These are phyloP conservation scores for Moesziomyces antarcticus DNA, from an alignment of 1,284 basidiomycete genomes.

Conservation along the genomic window DNA sequence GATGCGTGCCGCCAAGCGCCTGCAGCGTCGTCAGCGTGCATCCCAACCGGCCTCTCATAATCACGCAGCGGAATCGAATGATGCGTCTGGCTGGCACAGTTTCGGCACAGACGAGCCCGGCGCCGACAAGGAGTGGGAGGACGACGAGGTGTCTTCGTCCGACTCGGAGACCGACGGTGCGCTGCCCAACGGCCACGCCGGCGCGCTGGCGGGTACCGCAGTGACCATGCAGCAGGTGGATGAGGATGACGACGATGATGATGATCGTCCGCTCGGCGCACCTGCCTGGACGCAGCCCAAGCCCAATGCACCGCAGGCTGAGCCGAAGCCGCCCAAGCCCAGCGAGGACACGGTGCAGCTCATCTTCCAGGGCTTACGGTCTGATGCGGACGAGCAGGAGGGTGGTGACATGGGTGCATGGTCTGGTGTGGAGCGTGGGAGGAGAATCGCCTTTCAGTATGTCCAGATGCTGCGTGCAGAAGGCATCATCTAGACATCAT, in stretches of 20 bases:
- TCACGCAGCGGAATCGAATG: background rate
- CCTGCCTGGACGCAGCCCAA: conserved; percentile 15
- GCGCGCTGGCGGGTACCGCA: conserved; percentile 18
- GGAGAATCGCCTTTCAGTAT: conserved; percentile 45
- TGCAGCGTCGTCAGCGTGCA: conserved; percentile 13
- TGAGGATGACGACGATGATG: conserved; percentile 46
- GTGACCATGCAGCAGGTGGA: conserved; percentile 42
- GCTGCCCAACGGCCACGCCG: background rate
- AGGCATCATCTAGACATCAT: conserved; percentile 34
- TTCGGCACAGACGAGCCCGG: conserved; percentile 27
- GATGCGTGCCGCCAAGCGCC: conserved; percentile 12
- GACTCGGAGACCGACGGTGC: conserved; percentile 23
- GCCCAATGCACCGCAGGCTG: background rate
- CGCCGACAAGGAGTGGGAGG: conserved; percentile 15
- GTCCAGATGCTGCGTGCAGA: conserved; percentile 50
- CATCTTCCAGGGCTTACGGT: conserved; percentile 38
- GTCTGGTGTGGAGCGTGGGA: conserved; percentile 40
- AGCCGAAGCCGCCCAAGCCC: background rate
- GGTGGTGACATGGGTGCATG: conserved; percentile 20
- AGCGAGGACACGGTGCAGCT: conserved; percentile 36
- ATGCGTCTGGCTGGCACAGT: conserved; percentile 31
- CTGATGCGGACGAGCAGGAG: conserved; percentile 1
- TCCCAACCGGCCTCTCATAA: conserved; percentile 1
- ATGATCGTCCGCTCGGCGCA: conserved; percentile 43
- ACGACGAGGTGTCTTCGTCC: conserved; percentile 11